A percentile compares a stretch with the other conserved stretches of the same genome.
Evolutionary conservation across 768 basidiomycete species (phyloP).

Genomic region (Lepiota subincarnata): DNA sequence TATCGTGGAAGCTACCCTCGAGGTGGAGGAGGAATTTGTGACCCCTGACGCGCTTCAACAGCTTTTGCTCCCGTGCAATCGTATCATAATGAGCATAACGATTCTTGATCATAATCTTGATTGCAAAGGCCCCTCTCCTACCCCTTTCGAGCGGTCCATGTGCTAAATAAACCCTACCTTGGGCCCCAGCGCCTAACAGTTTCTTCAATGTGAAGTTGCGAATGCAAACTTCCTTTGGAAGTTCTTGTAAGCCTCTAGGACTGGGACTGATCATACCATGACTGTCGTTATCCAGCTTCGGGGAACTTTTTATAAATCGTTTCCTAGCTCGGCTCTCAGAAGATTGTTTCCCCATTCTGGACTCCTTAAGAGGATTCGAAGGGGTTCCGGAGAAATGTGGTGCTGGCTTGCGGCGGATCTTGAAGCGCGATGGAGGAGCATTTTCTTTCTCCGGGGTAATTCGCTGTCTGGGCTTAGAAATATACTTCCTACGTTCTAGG

Average conservation of each 20-base stretch:
- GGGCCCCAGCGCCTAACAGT: slow-evolving; percentile 15
- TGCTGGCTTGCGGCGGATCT: slow-evolving; percentile 15
- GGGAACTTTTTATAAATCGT: background rate
- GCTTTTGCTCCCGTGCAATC: slow-evolving; percentile 16
- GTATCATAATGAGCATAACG: slow-evolving; percentile 8
- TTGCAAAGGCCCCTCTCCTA: slow-evolving; percentile 8
- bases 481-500: background rate
- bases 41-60: slow-evolving; percentile 15
- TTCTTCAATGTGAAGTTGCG: slow-evolving; percentile 8
- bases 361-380: background rate
- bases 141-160: background rate
- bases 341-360: background rate
- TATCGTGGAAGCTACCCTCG: slow-evolving; percentile 18
- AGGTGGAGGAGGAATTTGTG: slow-evolving; percentile 13
- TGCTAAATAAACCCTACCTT: slow-evolving; percentile 17
- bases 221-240: background rate
- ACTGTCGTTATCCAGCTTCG: background rate
- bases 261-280: background rate
- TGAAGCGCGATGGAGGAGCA: background rate
- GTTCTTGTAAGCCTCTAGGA: background rate
- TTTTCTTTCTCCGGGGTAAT: slow-evolving; percentile 5
- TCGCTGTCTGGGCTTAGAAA: background rate
- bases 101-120: slow-evolving; percentile 17
- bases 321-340: background rate
- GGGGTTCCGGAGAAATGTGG: slow-evolving; percentile 5